These are phyloP conservation scores for Ogataea naganishii DNA, from an alignment of 805 yeast genomes.

Conservation along the genomic window DNA sequence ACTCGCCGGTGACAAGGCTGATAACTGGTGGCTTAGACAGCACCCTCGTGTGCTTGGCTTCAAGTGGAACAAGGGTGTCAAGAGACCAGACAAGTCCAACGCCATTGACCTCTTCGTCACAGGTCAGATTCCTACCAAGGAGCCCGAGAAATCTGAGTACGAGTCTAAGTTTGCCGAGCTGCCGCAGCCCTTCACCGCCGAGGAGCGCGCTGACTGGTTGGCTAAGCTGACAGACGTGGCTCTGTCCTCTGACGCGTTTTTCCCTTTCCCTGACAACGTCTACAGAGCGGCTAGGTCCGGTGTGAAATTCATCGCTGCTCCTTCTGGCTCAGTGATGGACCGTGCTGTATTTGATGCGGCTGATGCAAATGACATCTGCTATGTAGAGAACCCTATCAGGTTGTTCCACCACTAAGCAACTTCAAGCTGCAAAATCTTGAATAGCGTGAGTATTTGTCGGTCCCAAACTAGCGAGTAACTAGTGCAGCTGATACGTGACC, in stretches of 20 bases:
- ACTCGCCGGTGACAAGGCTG: conserved; percentile 98
- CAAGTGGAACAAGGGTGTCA: conserved; percentile 97
- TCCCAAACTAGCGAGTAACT: too few species aligned
- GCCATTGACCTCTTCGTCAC: conserved; percentile 94
- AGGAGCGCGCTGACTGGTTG: conserved; percentile 86
- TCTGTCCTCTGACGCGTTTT: conserved; percentile 94
- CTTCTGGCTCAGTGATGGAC: conserved; percentile 97
- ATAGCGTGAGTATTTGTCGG: too few species aligned
- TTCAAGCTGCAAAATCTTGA: conserved; percentile 3
- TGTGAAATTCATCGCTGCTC: conserved; percentile 93
- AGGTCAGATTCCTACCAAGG: conserved; percentile 81
- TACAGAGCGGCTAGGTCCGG: conserved; percentile 97
- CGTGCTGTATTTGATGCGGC: conserved; percentile 94
- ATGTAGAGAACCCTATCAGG: conserved; percentile 95
- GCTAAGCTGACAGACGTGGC: conserved; percentile 77
- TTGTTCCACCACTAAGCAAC: conserved; percentile 82
- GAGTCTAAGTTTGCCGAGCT: conserved; percentile 78
- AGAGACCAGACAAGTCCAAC: conserved; percentile 97
- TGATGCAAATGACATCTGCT: conserved; percentile 80
- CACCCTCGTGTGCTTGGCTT: conserved; percentile 89
- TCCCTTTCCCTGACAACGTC: conserved; percentile 99
- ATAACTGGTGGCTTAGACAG: conserved; percentile 99
- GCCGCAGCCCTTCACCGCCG: conserved; percentile 75
- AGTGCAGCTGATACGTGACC: too few species aligned
- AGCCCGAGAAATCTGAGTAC: conserved; percentile 90